Base-by-base conservation (phyloP, 2,329 filamentous ascomycete species). In the Ramularia collo-cygni region DNA sequence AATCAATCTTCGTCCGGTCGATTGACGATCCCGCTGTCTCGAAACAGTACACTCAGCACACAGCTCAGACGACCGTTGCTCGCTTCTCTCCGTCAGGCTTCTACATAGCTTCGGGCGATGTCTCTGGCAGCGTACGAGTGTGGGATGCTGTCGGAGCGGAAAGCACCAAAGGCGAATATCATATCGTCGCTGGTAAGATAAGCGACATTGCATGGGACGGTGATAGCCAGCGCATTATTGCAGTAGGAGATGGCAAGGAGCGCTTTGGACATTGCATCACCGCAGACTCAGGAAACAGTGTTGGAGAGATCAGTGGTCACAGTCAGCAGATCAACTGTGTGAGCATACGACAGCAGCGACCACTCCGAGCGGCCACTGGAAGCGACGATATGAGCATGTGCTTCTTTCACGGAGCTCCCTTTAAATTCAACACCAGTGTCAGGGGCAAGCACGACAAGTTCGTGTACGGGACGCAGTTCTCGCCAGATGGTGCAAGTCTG, bases 171-270 rank as follows among this genome's bases (percentile, higher is more conserved):
- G 86, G 89, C 52, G 90, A 96, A 65, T 96, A 95, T 66, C 76
- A 80, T 59, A 95, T 96, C 65, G 89, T 96, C 57, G 88, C 85
- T 24, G 92, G 92, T 9, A 83, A 86, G 38, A 90, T 98, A 67
- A 94, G 95, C 61, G 92, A 98, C 62, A 79, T 98, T 51, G 90
- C 88, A 1, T 98, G 92, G 89, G 92, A 96, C 58, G 90, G 89
- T 42, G 92, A 98, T 65, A 94, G 85, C 46, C 89, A 95, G 69
- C 83, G 92, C 35, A 83, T 98, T 59, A 95, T 96, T 57, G 92
- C 90, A 3, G 90, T 98, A 4, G 92, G 92, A 31, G 85, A 96
- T 55, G 92, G 92, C 37, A 89, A 90, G 59, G 88, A 96, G 68
- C 78, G 87, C 41, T 95, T 87, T 61, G 90, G 90, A 10, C 85